Conservation (phyloP, 2,329 filamentous ascomycete genomes). For the Scopulariopsis brevicaulis region DNA sequence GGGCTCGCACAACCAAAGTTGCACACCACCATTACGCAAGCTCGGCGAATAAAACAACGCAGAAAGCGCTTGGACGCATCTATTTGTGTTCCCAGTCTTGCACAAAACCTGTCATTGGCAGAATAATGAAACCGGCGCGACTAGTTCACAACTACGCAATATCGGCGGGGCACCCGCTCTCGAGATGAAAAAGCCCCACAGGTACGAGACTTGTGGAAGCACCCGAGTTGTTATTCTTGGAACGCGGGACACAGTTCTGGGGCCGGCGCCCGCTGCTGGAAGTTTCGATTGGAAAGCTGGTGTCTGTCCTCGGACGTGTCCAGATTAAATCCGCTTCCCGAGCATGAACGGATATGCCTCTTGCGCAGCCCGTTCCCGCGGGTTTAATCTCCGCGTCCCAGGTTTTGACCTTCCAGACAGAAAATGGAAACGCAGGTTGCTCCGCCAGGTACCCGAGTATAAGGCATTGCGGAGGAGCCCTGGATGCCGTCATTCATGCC, state of each 20-base stretch:
- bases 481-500: slow-evolving; percentile 1
- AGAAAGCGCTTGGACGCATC: neutral
- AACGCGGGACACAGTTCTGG: neutral
- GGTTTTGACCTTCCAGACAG: slow-evolving; percentile 1
- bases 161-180: neutral
- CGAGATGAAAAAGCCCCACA: neutral
- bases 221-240: slow-evolving; percentile 1
- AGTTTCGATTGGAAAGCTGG: neutral
- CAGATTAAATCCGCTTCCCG: slow-evolving; percentile 1
- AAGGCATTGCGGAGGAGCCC: neutral
- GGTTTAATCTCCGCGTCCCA: slow-evolving; percentile 3
- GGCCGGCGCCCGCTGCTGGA: neutral
- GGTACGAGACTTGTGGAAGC: neutral
- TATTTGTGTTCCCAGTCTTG: neutral
- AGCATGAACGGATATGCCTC: neutral
- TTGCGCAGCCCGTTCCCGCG: neutral
- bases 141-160: slow-evolving; percentile 2
- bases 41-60: neutral
- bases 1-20: neutral
- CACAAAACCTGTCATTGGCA: slow-evolving; percentile 3
- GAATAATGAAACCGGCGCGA: slow-evolving; percentile 1
- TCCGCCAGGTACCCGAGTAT: neutral
- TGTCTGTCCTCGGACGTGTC: neutral
- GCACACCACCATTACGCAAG: neutral
- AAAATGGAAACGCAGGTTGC: neutral